Conservation (phyloP, 495 filamentous ascomycete genomes). For the Neurospora sp. region DNA sequence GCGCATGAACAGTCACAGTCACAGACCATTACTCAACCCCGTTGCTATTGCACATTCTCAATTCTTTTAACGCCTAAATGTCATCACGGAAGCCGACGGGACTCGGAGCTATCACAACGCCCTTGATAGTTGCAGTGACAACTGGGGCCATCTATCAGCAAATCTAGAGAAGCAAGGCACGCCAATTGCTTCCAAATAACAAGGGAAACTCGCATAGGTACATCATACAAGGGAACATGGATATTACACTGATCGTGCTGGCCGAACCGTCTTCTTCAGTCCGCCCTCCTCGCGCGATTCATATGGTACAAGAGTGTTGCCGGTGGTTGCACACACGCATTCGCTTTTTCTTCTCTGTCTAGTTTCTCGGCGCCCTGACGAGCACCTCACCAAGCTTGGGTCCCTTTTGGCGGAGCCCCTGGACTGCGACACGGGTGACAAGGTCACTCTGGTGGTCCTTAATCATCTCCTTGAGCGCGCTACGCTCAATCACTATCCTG, state of each 20-base stretch:
- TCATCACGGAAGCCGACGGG: not conserved
- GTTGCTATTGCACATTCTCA: not conserved
- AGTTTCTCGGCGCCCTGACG: not conserved
- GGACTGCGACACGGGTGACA: constrained; percentile 25
- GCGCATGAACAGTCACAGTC: not conserved
- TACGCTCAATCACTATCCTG: constrained; percentile 76
- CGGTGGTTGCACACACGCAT: not conserved
- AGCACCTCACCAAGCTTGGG: constrained; percentile 15
- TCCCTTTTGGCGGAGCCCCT: constrained; percentile 13
- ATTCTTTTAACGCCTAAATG: not conserved
- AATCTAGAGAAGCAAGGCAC: not conserved
- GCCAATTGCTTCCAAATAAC: not conserved
- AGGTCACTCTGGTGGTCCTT: constrained; percentile 68
- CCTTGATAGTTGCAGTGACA: not conserved
- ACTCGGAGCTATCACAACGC: not conserved
- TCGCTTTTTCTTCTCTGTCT: not conserved
- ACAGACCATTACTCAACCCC: not conserved
- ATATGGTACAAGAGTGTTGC: not conserved
- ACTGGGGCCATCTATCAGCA: not conserved
- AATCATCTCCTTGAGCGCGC: constrained; percentile 67
- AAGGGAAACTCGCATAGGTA: not conserved
- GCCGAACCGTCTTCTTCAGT: not conserved
- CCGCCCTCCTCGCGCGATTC: not conserved
- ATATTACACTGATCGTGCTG: not conserved
- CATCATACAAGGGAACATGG: not conserved